Percentiles rank a stretch among this genome's conserved stretches.
Conservation (phyloP, 2,329 filamentous ascomycete genomes). For the Dactylellina parvicollis region DNA sequence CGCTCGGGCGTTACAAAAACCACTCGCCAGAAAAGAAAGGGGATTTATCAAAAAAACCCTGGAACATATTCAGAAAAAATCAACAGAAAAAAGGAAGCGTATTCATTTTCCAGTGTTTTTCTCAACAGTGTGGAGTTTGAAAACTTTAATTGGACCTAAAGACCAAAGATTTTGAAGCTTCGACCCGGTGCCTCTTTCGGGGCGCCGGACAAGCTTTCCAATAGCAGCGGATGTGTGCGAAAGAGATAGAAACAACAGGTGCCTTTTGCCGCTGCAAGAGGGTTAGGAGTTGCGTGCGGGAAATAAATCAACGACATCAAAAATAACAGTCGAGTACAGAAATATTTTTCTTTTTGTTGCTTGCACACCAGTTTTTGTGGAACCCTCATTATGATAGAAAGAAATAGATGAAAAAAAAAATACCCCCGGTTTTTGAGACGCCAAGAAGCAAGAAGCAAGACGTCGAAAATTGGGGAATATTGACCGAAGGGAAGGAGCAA, state of each 20-base stretch:
- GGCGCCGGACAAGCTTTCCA: slow-evolving; percentile 36
- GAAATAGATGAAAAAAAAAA: neutral
- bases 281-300: neutral
- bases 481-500: neutral
- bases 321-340: slow-evolving; percentile 12
- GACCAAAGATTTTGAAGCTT: slow-evolving; percentile 24
- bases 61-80: slow-evolving; percentile 1
- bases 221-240: neutral
- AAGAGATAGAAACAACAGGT: neutral
- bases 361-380: neutral
- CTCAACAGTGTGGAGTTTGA: neutral
- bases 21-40: slow-evolving; percentile 10
- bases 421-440: neutral
- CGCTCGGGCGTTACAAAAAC: slow-evolving; percentile 2
- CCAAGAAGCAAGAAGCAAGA: neutral
- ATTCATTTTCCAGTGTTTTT: slow-evolving; percentile 6
- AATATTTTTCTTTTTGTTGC: neutral
- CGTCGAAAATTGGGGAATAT: too few relatives aligned
- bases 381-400: slow-evolving; percentile 1
- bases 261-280: neutral
- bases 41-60: neutral
- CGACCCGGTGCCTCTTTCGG: slow-evolving; percentile 22
- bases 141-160: neutral
- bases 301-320: slow-evolving; percentile 9
- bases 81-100: slow-evolving; percentile 15